phyloP scores from a whole-genome alignment of 495 filamentous ascomycete species.

The Lasiosphaeria hispida region DNA sequence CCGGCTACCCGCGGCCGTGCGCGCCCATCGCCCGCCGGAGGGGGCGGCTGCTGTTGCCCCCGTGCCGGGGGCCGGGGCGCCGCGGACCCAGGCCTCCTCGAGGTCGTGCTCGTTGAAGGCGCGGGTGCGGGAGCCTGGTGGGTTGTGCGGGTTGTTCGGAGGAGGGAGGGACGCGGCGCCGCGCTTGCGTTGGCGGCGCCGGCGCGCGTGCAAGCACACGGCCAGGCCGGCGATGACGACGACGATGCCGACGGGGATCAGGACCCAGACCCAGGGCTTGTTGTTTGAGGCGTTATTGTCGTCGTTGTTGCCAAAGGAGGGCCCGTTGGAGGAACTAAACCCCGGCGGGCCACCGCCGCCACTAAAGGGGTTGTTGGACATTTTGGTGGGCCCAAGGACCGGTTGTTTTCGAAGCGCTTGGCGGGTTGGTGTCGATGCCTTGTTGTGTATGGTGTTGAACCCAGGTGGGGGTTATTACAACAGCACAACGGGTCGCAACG shows the following conservation, averaged over 20 bases:
- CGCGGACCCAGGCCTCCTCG: slow-evolving; percentile 28
- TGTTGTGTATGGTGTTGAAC: too few relatives aligned
- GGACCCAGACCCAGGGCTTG: slow-evolving; percentile 21
- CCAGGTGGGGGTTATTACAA: too few relatives aligned
- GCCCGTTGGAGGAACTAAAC: too few relatives aligned
- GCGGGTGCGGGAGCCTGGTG: slow-evolving; percentile 1
- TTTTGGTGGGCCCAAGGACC: too few relatives aligned
- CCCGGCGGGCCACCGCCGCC: too few relatives aligned
- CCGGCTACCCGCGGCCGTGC: slow-evolving; percentile 10
- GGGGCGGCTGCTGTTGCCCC: not conserved
- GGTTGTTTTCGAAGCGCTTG: too few relatives aligned
- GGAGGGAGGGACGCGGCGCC: not conserved
- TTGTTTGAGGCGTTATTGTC: not conserved
- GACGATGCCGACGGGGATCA: slow-evolving; percentile 25
- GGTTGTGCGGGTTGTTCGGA: not conserved
- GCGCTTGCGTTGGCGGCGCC: slow-evolving; percentile 10
- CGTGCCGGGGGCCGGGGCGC: slow-evolving; percentile 1
- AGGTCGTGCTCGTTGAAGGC: slow-evolving; percentile 24
- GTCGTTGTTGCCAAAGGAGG: too few relatives aligned
- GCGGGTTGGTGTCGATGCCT: too few relatives aligned
- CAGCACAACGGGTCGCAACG: too few relatives aligned
- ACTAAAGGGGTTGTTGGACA: too few relatives aligned
- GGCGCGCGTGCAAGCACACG: slow-evolving; percentile 16
- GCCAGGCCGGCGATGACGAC: slow-evolving; percentile 16
- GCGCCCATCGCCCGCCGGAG: not conserved